Evolutionary conservation across 164 flowering plant genomes (phyloP).

Genomic region (Annona squamosa): DNA sequence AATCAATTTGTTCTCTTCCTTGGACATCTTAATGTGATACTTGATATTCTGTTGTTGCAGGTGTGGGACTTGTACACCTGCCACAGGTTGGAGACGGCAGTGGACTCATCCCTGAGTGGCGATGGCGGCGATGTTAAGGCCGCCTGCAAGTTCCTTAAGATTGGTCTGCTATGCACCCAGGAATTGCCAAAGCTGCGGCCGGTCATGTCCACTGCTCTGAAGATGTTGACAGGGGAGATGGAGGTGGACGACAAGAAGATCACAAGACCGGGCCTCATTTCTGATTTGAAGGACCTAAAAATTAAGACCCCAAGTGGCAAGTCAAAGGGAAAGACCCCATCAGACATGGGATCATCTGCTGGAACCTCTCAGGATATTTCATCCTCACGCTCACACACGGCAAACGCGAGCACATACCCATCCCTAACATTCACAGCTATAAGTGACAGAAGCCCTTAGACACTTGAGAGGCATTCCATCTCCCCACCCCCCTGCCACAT

Average conservation of each 20-base stretch:
- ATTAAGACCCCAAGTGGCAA: conserved; percentile 21
- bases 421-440: conserved; percentile 32
- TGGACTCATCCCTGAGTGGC: conserved; percentile 56
- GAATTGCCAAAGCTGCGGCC: conserved; percentile 81
- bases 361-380: conserved; percentile 17
- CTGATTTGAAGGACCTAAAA: conserved; percentile 84
- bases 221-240: conserved; percentile 53
- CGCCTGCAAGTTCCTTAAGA: conserved; percentile 63
- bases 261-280: conserved; percentile 67
- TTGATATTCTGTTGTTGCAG: conserved; percentile 32
- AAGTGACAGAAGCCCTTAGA: conserved; percentile 20
- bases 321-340: conserved; percentile 5
- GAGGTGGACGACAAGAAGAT: conserved; percentile 32
- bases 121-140: conserved; percentile 63
- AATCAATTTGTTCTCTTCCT: neutral
- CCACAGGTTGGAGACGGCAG: conserved; percentile 43
- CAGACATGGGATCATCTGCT: conserved; percentile 29
- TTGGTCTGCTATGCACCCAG: conserved; percentile 89
- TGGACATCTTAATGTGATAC: neutral
- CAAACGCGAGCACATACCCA: conserved; percentile 22
- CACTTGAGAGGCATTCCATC: too few relatives aligned
- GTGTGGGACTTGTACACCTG: conserved; percentile 65
- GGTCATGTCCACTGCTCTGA: conserved; percentile 74
- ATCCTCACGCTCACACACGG: conserved; percentile 18
- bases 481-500: too few relatives aligned